Base-by-base conservation (phyloP, 148 eudicot genomes). In the Tetragonia tetragonoides region DNA sequence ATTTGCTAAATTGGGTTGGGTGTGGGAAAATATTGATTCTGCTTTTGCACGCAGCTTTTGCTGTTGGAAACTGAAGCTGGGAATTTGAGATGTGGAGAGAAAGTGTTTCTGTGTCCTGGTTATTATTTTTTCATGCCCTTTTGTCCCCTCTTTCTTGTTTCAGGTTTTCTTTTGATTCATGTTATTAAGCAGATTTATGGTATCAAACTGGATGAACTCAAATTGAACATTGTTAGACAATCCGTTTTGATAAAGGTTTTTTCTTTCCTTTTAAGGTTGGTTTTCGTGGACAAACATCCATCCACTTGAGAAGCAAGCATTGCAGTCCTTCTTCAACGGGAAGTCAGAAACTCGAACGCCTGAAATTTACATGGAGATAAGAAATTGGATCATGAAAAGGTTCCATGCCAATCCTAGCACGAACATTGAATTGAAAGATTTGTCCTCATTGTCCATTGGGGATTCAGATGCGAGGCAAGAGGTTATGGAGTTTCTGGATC, bases 401-500 rank as follows among this genome's bases (percentile, higher is more conserved):
- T 95, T 87, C 81, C 97, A 95, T 80, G 81, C 83, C 23, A 81
- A 95, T 79, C 94, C 97, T n/a, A 86, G 64, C 81, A 70, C 78
- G 40, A 84, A 81, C 59, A 77, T 95, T 63, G 99, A 91, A 80
- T 51, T 84, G 78, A 89, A 91, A 75, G 90, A 93, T 88, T 71
- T 95, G 66, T 91, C 91, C 0, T 90, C 88, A 68, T 85, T 95
- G 78, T 82, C 97, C 1, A 85, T 75, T 73, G 99, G 94, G 75
- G 92, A 95, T 59, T 60, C 82, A 74, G 94, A 90, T 53, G 90
- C 91, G 71, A 85, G 83, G 79, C 89, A 91, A 89, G 99, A 95
- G 85, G 89, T 95, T 85, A 81, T 93, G 93, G 97, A 88, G 83
- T 95, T 95, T 89, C 84, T 95, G 75, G 97, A 91, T 78, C 86